Conservation (phyloP, 176 grass and related monocot genomes). For the Alopecurus myosuroides region DNA sequence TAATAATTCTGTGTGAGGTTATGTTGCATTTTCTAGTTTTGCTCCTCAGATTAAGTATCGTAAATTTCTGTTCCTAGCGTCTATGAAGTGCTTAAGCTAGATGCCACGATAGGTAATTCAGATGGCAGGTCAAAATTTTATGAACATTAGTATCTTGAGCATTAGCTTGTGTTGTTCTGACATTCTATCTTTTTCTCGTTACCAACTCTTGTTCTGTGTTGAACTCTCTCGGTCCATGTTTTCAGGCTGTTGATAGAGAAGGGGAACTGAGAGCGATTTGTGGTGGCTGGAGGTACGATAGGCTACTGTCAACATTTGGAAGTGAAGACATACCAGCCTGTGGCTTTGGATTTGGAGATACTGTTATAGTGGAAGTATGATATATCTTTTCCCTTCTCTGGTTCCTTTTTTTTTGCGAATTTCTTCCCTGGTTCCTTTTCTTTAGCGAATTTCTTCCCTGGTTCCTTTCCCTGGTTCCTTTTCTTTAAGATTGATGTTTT, state of each 20-base stretch:
- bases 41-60: no score
- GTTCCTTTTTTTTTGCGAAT: no score
- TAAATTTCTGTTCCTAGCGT: no score
- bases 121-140: no score
- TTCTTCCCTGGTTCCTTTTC: no score
- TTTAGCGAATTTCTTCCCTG: no score
- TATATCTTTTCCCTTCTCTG: neutral
- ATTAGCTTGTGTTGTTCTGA: neutral
- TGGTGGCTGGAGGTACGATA: slow-evolving; percentile 7
- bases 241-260: slow-evolving; percentile 13
- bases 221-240: neutral
- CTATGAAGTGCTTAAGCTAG: no score
- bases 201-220: neutral
- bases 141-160: neutral
- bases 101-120: no score
- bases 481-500: no score
- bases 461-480: slow-evolving; percentile 4
- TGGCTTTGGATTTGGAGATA: slow-evolving; percentile 96
- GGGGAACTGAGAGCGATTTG: slow-evolving; percentile 12
- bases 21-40: no score
- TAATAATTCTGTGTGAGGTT: no score
- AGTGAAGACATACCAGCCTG: slow-evolving; percentile 87
- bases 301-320: slow-evolving; percentile 52
- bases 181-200: neutral
- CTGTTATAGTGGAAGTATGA: slow-evolving; percentile 96